phyloP scores from a whole-genome alignment of 75 land plant genomes.

The Pinus tabuliformis region DNA sequence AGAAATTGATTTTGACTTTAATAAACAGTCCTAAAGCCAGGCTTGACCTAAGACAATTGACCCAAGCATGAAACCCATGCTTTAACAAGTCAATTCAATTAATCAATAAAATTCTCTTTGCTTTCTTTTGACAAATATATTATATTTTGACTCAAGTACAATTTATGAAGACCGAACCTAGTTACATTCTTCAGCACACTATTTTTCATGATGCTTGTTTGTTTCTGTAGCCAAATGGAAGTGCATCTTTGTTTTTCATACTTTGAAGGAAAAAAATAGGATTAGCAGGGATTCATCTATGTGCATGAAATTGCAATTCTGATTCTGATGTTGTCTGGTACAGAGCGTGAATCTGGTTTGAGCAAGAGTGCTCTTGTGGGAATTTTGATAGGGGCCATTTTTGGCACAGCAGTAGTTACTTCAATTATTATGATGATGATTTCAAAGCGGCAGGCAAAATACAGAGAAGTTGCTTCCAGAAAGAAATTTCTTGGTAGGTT shows the following conservation, averaged over 20 bases:
- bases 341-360: slow-evolving; percentile 16
- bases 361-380: slow-evolving; percentile 31
- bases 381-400: slow-evolving; percentile 30
- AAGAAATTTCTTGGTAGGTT: slow-evolving; percentile 21
- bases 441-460: slow-evolving; percentile 10
- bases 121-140: too few species aligned
- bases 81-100: too few species aligned
- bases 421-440: slow-evolving; percentile 14
- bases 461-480: slow-evolving; percentile 4
- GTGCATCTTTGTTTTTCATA: not conserved
- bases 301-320: not conserved
- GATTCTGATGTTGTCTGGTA: not conserved
- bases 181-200: too few species aligned
- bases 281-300: not conserved
- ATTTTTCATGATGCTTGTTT: not conserved
- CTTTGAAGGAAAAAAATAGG: not conserved
- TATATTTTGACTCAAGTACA: too few species aligned
- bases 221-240: not conserved
- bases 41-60: too few species aligned
- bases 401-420: slow-evolving; percentile 23
- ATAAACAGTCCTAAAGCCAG: too few species aligned
- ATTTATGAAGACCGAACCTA: too few species aligned
- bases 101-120: too few species aligned
- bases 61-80: too few species aligned
- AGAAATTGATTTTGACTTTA: too few species aligned